phyloP scores from a whole-genome alignment of 208 protist species.

The Leishmania gerbilli region DNA sequence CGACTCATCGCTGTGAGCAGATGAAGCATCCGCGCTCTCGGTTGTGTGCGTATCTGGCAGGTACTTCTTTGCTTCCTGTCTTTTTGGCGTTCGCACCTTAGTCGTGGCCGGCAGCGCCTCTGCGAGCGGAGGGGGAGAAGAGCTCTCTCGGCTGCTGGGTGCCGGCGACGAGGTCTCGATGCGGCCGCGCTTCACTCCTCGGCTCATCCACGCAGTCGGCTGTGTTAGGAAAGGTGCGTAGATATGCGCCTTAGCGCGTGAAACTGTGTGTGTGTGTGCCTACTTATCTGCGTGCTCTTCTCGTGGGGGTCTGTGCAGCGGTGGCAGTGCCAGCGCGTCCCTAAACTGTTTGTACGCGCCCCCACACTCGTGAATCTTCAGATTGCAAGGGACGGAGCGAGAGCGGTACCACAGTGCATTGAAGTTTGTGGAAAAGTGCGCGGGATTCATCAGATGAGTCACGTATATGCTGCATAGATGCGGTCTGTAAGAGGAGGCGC shows the following conservation, averaged over 20 bases:
- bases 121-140: not conserved
- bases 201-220: not conserved
- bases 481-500: not conserved
- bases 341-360: not conserved
- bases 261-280: not conserved
- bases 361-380: not conserved
- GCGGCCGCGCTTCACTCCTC: conserved; percentile 11
- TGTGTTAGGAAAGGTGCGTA: not conserved
- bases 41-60: conserved; percentile 11
- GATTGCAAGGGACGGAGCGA: not conserved
- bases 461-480: not conserved
- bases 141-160: conserved; percentile 8
- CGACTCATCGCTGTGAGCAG: conserved; percentile 24
- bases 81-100: not conserved
- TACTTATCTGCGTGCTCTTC: not conserved
- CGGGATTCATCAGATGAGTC: not conserved
- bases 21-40: conserved; percentile 10
- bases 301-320: not conserved
- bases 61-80: conserved; percentile 20
- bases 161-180: conserved; percentile 5
- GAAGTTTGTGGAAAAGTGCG: not conserved
- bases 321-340: not conserved
- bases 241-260: not conserved
- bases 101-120: not conserved
- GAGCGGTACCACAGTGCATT: not conserved